Evolutionary conservation across 2,329 filamentous ascomycete species (phyloP), one percentile per base, ranked within the genome.

Genomic region (Xylaria sp.): DNA sequence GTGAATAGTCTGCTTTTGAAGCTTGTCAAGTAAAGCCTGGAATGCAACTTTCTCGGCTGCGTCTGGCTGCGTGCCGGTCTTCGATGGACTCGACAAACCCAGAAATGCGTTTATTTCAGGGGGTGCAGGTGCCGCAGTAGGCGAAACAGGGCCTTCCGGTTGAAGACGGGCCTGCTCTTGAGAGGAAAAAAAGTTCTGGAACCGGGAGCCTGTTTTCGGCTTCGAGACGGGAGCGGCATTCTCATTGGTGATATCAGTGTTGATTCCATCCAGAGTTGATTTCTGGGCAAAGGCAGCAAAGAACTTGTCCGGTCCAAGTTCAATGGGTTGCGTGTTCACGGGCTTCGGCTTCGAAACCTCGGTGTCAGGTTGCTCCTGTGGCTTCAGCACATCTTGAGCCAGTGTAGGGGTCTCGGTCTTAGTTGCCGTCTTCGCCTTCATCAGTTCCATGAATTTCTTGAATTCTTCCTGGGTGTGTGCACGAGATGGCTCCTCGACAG

Each of bases 401-500:
- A 68, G 62, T 11, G 67, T 60, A 4, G 74, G 68, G 58, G 76
- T 70, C 65, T 79, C 71, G 52, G 76, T 44, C 66, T 65, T 61
- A 61, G 72, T 59, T 50, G 68, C 65, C 3, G 71, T 76, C 68
- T 80, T 84, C 63, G 84, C 82, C 74, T 90, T 93, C 91, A 95
- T 95, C 64, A 82, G 83, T 68, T 95, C 91, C 81, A 96, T 96
- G 86, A 93, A 97, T 66, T 90, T 90, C 76, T 95, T 88, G 73
- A 97, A 95, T 66, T 97, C 92, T 70, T 95, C 92, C 69, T 91
- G 88, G 0, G 92, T 96, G 68, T 91, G 89, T 4, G 81, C 83
- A 68, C 88, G 84, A 42, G 83, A 78, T 68, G 88, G 85, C 55
- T 90, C 88, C 60, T 88, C 87, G 19, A 81, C 81, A 13, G 86